Base-by-base conservation (phyloP, 2,329 filamentous ascomycete genomes). In the Chaetomiaceae sp. region DNA sequence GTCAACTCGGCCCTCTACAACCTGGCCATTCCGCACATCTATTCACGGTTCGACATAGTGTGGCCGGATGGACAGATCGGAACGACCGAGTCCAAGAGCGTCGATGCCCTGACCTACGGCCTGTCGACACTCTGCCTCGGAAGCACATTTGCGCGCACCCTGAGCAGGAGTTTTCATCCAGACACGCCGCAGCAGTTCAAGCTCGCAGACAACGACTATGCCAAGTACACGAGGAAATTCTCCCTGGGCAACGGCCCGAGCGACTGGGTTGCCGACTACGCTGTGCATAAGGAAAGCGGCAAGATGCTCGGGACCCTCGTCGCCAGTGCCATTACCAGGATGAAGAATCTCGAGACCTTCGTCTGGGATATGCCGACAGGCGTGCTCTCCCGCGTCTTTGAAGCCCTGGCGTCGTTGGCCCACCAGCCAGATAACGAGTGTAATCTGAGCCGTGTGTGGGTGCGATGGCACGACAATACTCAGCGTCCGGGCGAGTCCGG, bases 301-400 rank as follows among this genome's bases (percentile, higher is more conserved):
- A 94, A 92, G 72, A 91, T 94, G 88, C 77, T 94, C n/a, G 88
- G 88, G 5, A 92, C 88, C 1, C 72, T 94, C 46, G 88, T 91
- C 12, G 87, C 88, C 9, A 72, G 91, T 59, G 87, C 88, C 12
- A 77, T 94, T n/a, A 83, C 85, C 39, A 85, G 87, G 58, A 94
- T 94, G 89, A 75, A 83, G 47, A 89, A 89, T 63, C 76, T 95
- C 36, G 89, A 94, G 69, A 84, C 83, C 0, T 94, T 94, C 64
- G 77, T 89, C 3, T 94, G 89, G 89, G 89, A 95, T 64, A 92
- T 94, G 89, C 89, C 89, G 0, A 94, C 89, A 0, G 89, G 89
- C 1, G 86, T 94, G 17, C 72, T 91, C 49, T 80, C 88, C 49
- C 88, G 92, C 66, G 86, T 92, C 25, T 94, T 90, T 80, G 81